Base-by-base conservation (phyloP, 2,329 filamentous ascomycete species). In the Pseudogymnoascus sp. region DNA sequence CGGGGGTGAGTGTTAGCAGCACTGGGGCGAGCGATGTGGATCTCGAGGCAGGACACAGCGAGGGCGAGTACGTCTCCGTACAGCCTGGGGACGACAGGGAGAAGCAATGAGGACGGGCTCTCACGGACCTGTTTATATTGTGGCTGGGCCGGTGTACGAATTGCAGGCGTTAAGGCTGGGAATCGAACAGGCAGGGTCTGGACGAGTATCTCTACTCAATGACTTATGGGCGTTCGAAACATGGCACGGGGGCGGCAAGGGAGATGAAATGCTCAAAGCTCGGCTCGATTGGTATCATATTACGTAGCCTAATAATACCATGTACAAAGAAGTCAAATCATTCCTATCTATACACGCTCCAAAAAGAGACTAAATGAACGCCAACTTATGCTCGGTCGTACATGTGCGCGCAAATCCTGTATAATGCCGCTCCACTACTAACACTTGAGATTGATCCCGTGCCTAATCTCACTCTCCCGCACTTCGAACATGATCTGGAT, bases 401-500 rank as follows among this genome's bases (percentile, higher is more conserved):
- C 16, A 54, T 54, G 47, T 54, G 47, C 2, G 28, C 28, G 47
- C n/a, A 54, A 54, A 32, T 54, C 6, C 28, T 14, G 25, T 54
- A 32, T 32, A 18, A 54, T 54, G n/a, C n/a, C 28, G 57, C 57
- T 37, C 57, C 37, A 16, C 12, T 25, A 6, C 57, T 70, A 96
- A 73, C 91, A 97, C 76, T 90, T 96, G 74, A 97, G 73, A 67
- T 84, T 81, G 62, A 97, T 87, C 0, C 94, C 94, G 67, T 83
- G 84, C 68, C 93, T 82, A 74, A 86, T 84, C 78, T 99, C 94
- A 41, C 81, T 80, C 76, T 97, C 90, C 59, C 94, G 81, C 67
- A 95, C 82, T 78, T 99, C 94, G 77, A 97, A 97, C 94, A 99
- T 99, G 70, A 97, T 78, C 76, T 97, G 93, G 41, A 89, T 83